Conservation (phyloP, 306 rosid genomes). For the Purshia tridentata region DNA sequence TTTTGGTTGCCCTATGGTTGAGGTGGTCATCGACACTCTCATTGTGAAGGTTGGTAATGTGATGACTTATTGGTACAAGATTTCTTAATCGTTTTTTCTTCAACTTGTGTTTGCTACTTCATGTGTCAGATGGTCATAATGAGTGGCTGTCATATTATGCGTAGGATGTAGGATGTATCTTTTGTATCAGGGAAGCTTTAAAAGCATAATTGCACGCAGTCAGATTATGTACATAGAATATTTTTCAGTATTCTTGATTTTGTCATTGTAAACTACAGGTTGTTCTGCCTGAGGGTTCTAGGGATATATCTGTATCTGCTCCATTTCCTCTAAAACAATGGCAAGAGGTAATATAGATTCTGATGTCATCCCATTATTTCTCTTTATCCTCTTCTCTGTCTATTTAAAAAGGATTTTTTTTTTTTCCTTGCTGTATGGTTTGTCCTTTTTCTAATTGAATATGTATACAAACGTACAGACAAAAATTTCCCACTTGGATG, state of each 20-base stretch:
- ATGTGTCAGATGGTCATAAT: neutral
- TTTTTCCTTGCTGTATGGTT: conserved; percentile 1
- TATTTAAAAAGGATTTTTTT: neutral
- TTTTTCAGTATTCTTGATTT: conserved; percentile 8
- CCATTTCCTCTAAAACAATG: conserved; percentile 75
- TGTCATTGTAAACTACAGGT: conserved; percentile 59
- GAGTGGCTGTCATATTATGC: neutral
- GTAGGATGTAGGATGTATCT: neutral
- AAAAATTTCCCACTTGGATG: conserved; percentile 90
- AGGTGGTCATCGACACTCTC: conserved; percentile 74
- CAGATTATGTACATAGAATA: conserved; percentile 12
- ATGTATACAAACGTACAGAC: conserved; percentile 52
- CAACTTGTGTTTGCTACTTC: neutral
- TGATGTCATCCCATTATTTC: conserved; percentile 6
- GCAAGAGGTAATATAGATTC: conserved; percentile 62
- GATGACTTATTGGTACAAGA: conserved; percentile 12
- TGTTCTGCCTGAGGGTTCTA: conserved; percentile 97
- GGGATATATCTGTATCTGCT: conserved; percentile 61
- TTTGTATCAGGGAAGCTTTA: conserved; percentile 3
- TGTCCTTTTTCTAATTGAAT: neutral
- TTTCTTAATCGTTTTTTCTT: neutral
- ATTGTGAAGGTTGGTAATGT: conserved; percentile 62
- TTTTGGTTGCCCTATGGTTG: conserved; percentile 78
- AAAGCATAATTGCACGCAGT: conserved; percentile 21
- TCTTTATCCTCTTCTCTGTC: conserved; percentile 3